A percentile compares a stretch with the other conserved stretches of the same genome.
phyloP scores from a whole-genome alignment of 2,329 filamentous ascomycete genomes.

The Fusarium tupiense region DNA sequence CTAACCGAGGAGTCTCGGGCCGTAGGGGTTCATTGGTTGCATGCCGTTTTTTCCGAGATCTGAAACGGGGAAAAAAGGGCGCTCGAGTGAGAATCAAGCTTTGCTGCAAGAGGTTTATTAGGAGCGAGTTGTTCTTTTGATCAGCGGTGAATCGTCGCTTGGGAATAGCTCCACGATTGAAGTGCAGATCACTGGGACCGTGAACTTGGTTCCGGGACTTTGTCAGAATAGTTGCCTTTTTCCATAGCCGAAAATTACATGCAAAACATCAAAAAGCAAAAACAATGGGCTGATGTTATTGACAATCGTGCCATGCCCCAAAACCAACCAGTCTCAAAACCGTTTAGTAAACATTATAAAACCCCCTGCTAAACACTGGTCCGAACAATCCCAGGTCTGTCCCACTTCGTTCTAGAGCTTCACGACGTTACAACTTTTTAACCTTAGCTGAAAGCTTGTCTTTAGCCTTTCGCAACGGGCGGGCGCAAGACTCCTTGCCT shows the following conservation, averaged over 20 bases:
- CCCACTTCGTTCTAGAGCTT: not conserved
- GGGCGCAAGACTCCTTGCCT: not conserved
- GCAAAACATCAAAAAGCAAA: not conserved
- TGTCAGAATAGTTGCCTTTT: too few relatives aligned
- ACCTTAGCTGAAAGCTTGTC: not conserved
- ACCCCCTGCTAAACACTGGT: not conserved
- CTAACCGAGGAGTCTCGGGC: not conserved
- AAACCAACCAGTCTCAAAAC: not conserved
- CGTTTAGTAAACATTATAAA: not conserved
- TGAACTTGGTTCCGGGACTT: not conserved
- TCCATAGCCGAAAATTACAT: not conserved
- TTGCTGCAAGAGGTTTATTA: not conserved
- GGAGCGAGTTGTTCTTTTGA: not conserved
- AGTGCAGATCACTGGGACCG: not conserved
- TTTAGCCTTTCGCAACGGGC: not conserved
- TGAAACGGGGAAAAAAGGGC: not conserved
- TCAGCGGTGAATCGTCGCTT: not conserved
- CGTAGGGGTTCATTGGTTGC: not conserved
- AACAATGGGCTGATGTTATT: not conserved
- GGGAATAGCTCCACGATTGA: not conserved
- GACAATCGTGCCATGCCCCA: not conserved
- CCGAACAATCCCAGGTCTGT: not conserved
- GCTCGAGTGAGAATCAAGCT: not conserved
- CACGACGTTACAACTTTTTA: not conserved
- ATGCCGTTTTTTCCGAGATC: not conserved